Evolutionary conservation across 225 moss, liverwort and hornwort genomes (phyloP), one percentile per base, ranked within the genome.

Genomic region (Physcomitrellopsis africana): DNA sequence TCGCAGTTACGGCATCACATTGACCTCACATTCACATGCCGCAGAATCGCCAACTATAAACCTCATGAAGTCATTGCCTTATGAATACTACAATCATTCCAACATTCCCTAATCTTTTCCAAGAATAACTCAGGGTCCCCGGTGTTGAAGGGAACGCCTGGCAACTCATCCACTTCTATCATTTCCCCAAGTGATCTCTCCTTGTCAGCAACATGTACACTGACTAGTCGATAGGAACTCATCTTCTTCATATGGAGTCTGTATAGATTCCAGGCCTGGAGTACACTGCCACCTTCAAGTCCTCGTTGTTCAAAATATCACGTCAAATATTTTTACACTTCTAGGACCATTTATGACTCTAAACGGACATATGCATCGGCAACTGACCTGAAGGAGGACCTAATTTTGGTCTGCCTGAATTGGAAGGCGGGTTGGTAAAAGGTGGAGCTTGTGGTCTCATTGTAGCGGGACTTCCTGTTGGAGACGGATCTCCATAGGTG

Each of bases 351-450:
- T 24, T 44, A 45, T 20, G 49, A 43, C 58, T 76, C 60, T 10
- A 42, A 59, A 37, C 47, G 53, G 24, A 77, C 41, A 58, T 16
- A 47, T 37, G 64, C 4, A 22, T 54, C 49, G 51, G 49, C 10
- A 48, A 79, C 85, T 75, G 42, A 88, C 88, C 88, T 88, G 85
- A 57, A 72, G 77, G 73, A 29, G 85, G 82, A 24, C 79, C 84
- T 12, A 51, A 59, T 67, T 76, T 71, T 53, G 84, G 77, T 75
- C 78, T 70, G 3, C 61, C 79, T 48, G 59, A 46, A 71, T 63
- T 77, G 29, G 72, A 37, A 46, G 78, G 49, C 17, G 66, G 59
- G 75, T 81, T 72, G 58, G 75, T 47, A 7, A 84, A 87, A 43
- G 81, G 69, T 10, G 91, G 72, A 23, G 75, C 56, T 67, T 77